Percentiles rank a stretch among this genome's conserved stretches.
phyloP scores from a whole-genome alignment of 2,329 filamentous ascomycete species.

The Dothistroma septosporum region DNA sequence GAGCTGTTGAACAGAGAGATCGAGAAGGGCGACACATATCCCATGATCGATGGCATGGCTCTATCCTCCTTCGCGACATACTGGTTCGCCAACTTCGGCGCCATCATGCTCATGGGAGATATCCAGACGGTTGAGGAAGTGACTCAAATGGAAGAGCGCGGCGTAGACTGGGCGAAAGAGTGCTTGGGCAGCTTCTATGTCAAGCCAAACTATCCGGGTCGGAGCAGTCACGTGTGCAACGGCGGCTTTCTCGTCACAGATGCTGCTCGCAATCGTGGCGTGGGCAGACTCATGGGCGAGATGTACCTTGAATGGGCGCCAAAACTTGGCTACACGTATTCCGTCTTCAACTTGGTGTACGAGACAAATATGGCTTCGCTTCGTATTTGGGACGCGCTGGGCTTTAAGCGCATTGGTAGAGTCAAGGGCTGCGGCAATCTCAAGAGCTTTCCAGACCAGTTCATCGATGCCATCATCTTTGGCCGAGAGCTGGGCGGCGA shows the following conservation, averaged over 20 bases:
- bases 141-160: conserved; percentile 42
- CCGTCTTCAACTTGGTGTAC: conserved; percentile 91
- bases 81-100: conserved; percentile 89
- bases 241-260: conserved; percentile 50
- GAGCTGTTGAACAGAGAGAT: conserved; percentile 87
- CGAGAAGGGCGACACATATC: conserved; percentile 86
- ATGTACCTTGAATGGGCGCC: conserved; percentile 52
- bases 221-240: conserved; percentile 85
- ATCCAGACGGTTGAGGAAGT: conserved; percentile 58
- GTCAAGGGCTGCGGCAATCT: conserved; percentile 56
- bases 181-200: conserved; percentile 91
- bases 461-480: conserved; percentile 52
- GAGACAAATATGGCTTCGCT: conserved; percentile 89
- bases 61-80: conserved; percentile 73
- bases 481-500: conserved; percentile 61
- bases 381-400: conserved; percentile 85
- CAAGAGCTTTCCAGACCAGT: conserved; percentile 44
- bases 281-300: conserved; percentile 51
- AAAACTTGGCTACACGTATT: conserved; percentile 76
- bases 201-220: conserved; percentile 87
- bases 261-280: conserved; percentile 46
- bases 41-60: conserved; percentile 73
- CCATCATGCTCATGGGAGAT: conserved; percentile 79
- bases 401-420: conserved; percentile 86
- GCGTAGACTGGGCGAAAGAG: conserved; percentile 68